Conservation (phyloP, 1,139 yeast genomes). For the Geotrichum candidum region DNA sequence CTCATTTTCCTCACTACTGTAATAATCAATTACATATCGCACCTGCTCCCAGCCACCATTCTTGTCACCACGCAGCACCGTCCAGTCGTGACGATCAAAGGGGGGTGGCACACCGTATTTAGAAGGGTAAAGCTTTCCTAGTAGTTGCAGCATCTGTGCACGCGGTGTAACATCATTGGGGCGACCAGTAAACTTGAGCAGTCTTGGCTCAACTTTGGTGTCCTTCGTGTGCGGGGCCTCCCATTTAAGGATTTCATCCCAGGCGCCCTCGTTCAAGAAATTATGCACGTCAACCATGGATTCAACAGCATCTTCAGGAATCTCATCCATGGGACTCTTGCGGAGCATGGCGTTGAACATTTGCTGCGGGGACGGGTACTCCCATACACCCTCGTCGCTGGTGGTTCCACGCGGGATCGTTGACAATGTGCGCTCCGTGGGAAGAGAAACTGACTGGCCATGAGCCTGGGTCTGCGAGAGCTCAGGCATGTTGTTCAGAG, state of each 20-base stretch:
- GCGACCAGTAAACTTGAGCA: conserved; percentile 83
- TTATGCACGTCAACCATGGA: conserved; percentile 97
- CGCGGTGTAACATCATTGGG: conserved; percentile 88
- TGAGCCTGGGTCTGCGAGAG: conserved; percentile 64
- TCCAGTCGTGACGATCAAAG: conserved; percentile 98
- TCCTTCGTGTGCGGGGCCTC: conserved; percentile 55
- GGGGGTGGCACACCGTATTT: conserved; percentile 77
- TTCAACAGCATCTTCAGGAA: conserved; percentile 93
- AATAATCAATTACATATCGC: conserved; percentile 91
- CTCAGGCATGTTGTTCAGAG: conserved; percentile 85
- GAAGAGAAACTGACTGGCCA: conserved; percentile 71
- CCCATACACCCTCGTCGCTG: conserved; percentile 78
- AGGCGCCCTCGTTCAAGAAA: conserved; percentile 93
- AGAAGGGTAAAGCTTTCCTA: conserved; percentile 68
- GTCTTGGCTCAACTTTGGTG: conserved; percentile 60
- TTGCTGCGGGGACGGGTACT: conserved; percentile 97
- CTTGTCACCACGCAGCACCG: conserved; percentile 62
- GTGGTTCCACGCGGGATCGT: conserved; percentile 78
- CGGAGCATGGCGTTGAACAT: conserved; percentile 97
- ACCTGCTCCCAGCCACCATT: conserved; percentile 52
- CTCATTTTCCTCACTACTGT: conserved; percentile 86
- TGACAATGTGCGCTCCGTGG: conserved; percentile 78
- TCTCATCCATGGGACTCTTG: conserved; percentile 75
- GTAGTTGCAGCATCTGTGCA: conserved; percentile 60
- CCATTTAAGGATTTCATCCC: conserved; percentile 94